A percentile compares a stretch with the other conserved stretches of the same genome.
Evolutionary conservation across 768 basidiomycete genomes (phyloP).

Genomic region (Strobilomyces confusus): DNA sequence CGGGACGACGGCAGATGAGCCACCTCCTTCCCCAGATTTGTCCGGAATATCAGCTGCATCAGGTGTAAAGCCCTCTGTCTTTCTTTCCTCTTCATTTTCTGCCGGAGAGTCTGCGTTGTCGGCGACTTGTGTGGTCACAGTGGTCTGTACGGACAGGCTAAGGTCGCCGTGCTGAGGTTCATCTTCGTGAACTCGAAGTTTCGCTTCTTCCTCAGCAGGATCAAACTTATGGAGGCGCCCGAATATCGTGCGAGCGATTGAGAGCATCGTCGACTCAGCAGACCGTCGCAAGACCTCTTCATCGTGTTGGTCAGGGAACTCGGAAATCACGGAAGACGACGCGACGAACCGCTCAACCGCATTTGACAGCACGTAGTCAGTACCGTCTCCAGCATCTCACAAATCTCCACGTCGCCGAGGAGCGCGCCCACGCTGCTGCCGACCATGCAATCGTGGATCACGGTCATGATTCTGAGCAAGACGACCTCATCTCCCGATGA

Average conservation of each 20-base stretch:
- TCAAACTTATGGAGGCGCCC: conserved; percentile 64
- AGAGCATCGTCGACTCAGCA: conserved; percentile 87
- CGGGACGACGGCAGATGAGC: conserved; percentile 10
- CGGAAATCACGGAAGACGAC: conserved; percentile 4
- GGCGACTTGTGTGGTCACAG: conserved; percentile 21
- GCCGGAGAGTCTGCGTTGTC: conserved; percentile 12
- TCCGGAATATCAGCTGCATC: not conserved
- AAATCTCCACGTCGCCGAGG: conserved; percentile 90
- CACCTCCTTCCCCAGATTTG: conserved; percentile 34
- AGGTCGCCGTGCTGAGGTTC: conserved; percentile 54
- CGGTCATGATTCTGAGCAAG: conserved; percentile 82
- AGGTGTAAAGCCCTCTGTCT: not conserved
- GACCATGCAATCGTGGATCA: conserved; percentile 82
- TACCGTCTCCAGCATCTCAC: conserved; percentile 98
- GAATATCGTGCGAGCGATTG: conserved; percentile 81
- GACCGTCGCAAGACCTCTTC: conserved; percentile 83
- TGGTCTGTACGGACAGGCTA: conserved; percentile 53
- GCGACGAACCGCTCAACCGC: conserved; percentile 80
- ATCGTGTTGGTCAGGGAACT: conserved; percentile 14
- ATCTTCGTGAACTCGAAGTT: conserved; percentile 47
- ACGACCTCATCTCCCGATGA: conserved; percentile 98
- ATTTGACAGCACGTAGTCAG: conserved; percentile 96
- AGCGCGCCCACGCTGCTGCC: conserved; percentile 56
- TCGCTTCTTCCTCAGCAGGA: conserved; percentile 64
- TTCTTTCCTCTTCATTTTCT: conserved; percentile 9